These are phyloP conservation scores for Microcyclospora pomicola DNA, from an alignment of 2,329 filamentous ascomycete genomes.

Conservation along the genomic window DNA sequence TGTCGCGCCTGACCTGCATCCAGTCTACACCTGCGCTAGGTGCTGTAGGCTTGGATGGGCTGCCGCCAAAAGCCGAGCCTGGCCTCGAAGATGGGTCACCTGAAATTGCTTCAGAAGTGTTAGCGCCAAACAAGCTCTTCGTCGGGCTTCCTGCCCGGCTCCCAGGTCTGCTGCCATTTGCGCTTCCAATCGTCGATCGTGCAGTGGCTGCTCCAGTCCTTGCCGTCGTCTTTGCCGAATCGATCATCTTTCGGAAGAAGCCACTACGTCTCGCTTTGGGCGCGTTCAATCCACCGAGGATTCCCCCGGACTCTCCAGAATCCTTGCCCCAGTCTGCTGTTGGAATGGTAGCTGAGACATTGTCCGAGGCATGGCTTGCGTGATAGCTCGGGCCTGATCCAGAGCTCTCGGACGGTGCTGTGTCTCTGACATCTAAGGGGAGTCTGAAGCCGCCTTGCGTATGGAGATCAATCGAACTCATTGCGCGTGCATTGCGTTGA, in stretches of 20 bases:
- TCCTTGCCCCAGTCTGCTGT: conserved; percentile 48
- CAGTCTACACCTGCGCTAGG: conserved; percentile 47
- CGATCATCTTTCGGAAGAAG: conserved; percentile 91
- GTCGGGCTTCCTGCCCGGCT: conserved; percentile 31
- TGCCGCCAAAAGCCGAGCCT: conserved; percentile 12
- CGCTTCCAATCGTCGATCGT: conserved; percentile 66
- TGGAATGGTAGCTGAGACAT: conserved; percentile 44
- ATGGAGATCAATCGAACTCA: conserved; percentile 11
- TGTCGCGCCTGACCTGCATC: conserved; percentile 93
- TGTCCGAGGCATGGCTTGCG: conserved; percentile 60
- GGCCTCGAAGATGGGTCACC: conserved; percentile 30
- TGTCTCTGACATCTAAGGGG: conserved; percentile 17
- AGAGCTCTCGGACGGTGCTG: conserved; percentile 42
- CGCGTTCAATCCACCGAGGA: conserved; percentile 61
- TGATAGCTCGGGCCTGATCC: conserved; percentile 48
- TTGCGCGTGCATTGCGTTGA: conserved; percentile 13
- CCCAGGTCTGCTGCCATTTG: conserved; percentile 22
- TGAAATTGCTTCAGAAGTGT: conserved; percentile 36
- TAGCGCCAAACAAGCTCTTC: conserved; percentile 32
- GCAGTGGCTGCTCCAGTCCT: conserved; percentile 67
- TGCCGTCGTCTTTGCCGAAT: conserved; percentile 74
- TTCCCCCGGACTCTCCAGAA: conserved; percentile 49
- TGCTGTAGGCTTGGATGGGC: background rate
- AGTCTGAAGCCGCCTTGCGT: conserved; percentile 13
- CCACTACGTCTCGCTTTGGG: conserved; percentile 65